Conservation (phyloP, 2,329 filamentous ascomycete genomes). For the Apiospora malaysiana region DNA sequence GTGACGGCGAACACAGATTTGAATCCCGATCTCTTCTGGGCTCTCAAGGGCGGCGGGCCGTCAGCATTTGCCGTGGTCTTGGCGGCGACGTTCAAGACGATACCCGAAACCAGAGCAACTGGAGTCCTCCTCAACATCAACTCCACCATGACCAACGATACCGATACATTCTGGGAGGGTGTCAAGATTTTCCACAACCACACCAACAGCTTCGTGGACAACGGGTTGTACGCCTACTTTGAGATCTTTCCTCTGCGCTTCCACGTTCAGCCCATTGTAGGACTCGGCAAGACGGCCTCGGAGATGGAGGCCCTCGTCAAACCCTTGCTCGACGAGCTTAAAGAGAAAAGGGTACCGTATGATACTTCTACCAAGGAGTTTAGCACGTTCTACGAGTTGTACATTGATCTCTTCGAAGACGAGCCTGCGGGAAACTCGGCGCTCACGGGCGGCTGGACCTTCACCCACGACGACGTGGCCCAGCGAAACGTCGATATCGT, state of each 20-base stretch:
- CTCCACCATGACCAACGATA: slow-evolving; percentile 41
- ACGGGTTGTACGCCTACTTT: slow-evolving; percentile 51
- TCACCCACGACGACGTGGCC: slow-evolving; percentile 43
- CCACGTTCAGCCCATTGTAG: slow-evolving; percentile 46
- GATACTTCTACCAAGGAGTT: slow-evolving; percentile 38
- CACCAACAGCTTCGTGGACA: slow-evolving; percentile 46
- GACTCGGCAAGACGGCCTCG: slow-evolving; percentile 42
- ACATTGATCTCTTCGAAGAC: slow-evolving; percentile 44
- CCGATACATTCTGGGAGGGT: slow-evolving; percentile 53
- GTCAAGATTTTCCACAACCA: slow-evolving; percentile 54
- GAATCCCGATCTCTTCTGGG: slow-evolving; percentile 63
- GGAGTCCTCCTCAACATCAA: slow-evolving; percentile 50
- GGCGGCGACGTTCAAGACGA: slow-evolving; percentile 59
- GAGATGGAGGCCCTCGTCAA: slow-evolving; percentile 43
- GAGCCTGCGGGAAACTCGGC: slow-evolving; percentile 42
- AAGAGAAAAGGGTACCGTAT: slow-evolving; percentile 36
- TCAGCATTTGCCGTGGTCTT: slow-evolving; percentile 59
- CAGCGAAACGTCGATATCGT: slow-evolving; percentile 43
- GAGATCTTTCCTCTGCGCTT: slow-evolving; percentile 48
- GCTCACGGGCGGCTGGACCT: slow-evolving; percentile 46
- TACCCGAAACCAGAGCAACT: slow-evolving; percentile 49
- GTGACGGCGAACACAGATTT: slow-evolving; percentile 50
- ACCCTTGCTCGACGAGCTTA: slow-evolving; percentile 43
- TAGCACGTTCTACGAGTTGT: slow-evolving; percentile 43
- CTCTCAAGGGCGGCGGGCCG: slow-evolving; percentile 58